Evolutionary conservation across 176 grass and related monocot species (phyloP).

Genomic region (Carex parvula): DNA sequence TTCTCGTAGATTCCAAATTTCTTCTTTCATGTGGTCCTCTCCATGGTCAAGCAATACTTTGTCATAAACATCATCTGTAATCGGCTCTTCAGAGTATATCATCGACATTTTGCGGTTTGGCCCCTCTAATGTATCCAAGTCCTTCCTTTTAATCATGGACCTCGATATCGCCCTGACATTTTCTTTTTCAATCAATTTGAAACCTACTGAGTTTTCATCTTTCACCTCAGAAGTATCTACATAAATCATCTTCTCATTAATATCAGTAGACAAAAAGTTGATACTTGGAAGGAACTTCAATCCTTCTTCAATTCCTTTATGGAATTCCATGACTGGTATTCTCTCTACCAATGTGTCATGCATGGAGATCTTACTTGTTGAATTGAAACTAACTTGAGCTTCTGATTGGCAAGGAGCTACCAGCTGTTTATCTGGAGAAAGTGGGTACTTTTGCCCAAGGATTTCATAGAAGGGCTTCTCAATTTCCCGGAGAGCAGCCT

Average conservation of each 20-base stretch:
- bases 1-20: slow-evolving; percentile 17
- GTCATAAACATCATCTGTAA: slow-evolving; percentile 33
- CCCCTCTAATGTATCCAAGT: slow-evolving; percentile 44
- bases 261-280: background rate
- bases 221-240: background rate
- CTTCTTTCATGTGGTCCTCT: slow-evolving; percentile 8
- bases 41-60: slow-evolving; percentile 36
- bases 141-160: background rate
- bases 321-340: slow-evolving; percentile 21
- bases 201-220: slow-evolving; percentile 1
- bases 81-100: slow-evolving; percentile 23
- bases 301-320: slow-evolving; percentile 16
- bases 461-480: slow-evolving; percentile 60
- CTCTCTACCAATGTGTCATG: background rate
- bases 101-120: slow-evolving; percentile 49
- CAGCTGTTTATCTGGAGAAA: slow-evolving; percentile 15
- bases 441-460: slow-evolving; percentile 46
- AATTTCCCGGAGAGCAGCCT: slow-evolving; percentile 38
- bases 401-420: background rate
- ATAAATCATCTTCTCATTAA: background rate
- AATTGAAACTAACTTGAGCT: background rate
- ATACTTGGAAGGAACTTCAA: slow-evolving; percentile 38
- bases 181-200: background rate
- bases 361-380: background rate
- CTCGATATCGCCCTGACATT: background rate